Conservation (phyloP, 345 rosid species). For the Hibiscus mutabilis region DNA sequence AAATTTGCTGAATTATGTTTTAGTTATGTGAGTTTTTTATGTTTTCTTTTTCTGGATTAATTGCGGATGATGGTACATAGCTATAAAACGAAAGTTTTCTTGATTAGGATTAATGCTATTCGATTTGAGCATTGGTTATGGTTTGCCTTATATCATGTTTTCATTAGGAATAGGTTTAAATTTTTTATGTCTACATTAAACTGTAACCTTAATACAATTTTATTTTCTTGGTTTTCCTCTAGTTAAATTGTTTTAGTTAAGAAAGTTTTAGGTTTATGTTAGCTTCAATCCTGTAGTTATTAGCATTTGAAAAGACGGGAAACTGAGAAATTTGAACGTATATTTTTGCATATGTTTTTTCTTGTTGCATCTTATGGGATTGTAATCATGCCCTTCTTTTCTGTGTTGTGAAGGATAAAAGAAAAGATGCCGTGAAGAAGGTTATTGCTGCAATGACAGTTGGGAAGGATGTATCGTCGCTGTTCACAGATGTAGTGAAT, state of each 20-base stretch:
- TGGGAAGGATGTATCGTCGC: slow-evolving; percentile 96
- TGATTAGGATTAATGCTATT: neutral
- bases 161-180: neutral
- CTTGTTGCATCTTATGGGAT: neutral
- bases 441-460: slow-evolving; percentile 99
- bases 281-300: neutral
- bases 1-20: slow-evolving; percentile 4
- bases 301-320: neutral
- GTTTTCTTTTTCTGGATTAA: neutral
- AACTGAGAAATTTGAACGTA: neutral
- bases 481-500: slow-evolving; percentile 95
- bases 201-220: neutral
- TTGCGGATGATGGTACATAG: neutral
- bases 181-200: neutral
- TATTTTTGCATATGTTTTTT: neutral
- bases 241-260: neutral
- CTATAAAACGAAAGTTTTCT: neutral
- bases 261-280: neutral
- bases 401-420: slow-evolving; percentile 68
- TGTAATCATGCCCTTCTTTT: slow-evolving; percentile 10
- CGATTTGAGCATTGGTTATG: neutral
- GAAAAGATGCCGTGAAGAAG: slow-evolving; percentile 99
- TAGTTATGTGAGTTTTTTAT: neutral
- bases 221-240: neutral
- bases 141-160: neutral